Percentiles rank a stretch among this genome's conserved stretches.
These are phyloP conservation scores for Actinomucor elegans DNA, from an alignment of 371 early-diverging fungal species.

Conservation along the genomic window DNA sequence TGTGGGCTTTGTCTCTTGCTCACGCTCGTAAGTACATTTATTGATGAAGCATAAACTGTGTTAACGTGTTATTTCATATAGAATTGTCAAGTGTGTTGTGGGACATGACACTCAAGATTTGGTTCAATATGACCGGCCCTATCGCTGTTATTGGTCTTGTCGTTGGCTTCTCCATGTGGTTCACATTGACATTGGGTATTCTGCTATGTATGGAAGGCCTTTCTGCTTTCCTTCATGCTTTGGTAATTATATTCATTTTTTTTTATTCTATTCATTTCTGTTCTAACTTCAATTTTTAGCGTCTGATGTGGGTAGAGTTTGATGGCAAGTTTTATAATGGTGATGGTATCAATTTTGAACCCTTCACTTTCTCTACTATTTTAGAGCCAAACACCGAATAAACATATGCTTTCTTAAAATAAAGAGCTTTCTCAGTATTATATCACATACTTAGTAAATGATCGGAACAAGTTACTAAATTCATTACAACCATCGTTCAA, in stretches of 20 bases:
- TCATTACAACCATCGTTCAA: too few relatives aligned
- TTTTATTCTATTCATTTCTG: slow-evolving; percentile 4
- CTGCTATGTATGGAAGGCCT: slow-evolving; percentile 98
- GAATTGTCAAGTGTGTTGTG: slow-evolving; percentile 98
- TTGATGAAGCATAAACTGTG: background rate
- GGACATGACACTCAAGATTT: slow-evolving; percentile 88
- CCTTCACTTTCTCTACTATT: slow-evolving; percentile 34
- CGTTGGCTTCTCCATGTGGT: slow-evolving; percentile 83
- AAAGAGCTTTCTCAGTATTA: too few relatives aligned
- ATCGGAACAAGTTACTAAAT: too few relatives aligned
- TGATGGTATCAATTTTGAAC: slow-evolving; percentile 52
- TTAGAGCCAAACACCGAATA: too few relatives aligned
- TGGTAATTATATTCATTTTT: background rate
- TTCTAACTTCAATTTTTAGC: too few relatives aligned
- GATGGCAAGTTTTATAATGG: slow-evolving; percentile 95
- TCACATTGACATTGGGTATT: slow-evolving; percentile 81
- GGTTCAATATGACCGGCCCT: slow-evolving; percentile 55
- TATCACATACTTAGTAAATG: too few relatives aligned
- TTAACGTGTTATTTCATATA: slow-evolving; percentile 9
- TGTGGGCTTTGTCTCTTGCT: slow-evolving; percentile 99
- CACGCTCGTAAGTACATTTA: slow-evolving; percentile 95
- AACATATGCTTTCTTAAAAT: too few relatives aligned
- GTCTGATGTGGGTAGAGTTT: slow-evolving; percentile 99
- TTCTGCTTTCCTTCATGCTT: slow-evolving; percentile 97
- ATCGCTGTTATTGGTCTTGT: slow-evolving; percentile 67